Conservation (phyloP, 75 land plant genomes). For the Picea glauca region DNA sequence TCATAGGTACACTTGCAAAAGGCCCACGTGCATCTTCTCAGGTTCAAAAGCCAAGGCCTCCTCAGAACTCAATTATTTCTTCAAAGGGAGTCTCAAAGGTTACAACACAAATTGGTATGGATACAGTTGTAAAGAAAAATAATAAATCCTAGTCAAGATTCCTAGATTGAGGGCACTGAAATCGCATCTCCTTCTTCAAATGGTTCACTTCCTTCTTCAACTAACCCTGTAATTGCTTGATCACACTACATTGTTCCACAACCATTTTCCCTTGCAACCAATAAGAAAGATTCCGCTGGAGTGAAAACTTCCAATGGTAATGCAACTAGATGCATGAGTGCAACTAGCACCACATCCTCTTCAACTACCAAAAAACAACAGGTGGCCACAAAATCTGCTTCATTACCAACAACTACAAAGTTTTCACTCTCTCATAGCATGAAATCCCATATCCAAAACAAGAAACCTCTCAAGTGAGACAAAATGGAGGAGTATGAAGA, state of each 20-base stretch:
- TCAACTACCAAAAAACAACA: conserved; percentile 2
- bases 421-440: neutral
- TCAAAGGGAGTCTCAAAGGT: neutral
- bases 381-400: neutral
- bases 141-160: neutral
- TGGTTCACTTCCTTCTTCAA: conserved; percentile 1
- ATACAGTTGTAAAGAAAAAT: neutral
- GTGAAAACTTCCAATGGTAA: neutral
- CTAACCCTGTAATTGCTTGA: neutral
- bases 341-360: neutral
- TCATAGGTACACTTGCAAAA: neutral
- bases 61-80: neutral
- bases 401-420: neutral
- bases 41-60: conserved; percentile 1
- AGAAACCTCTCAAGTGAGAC: neutral
- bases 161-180: conserved; percentile 4
- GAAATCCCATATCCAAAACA: neutral
- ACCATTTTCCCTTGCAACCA: conserved; percentile 3
- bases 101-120: neutral
- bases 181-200: conserved; percentile 3
- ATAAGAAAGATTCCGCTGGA: neutral
- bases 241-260: neutral
- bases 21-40: conserved; percentile 1
- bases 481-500: neutral
- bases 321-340: neutral